Evolutionary conservation across 169 alveolate species (phyloP), one percentile per base, ranked within the genome.

Genomic region (Theileria orientalis): DNA sequence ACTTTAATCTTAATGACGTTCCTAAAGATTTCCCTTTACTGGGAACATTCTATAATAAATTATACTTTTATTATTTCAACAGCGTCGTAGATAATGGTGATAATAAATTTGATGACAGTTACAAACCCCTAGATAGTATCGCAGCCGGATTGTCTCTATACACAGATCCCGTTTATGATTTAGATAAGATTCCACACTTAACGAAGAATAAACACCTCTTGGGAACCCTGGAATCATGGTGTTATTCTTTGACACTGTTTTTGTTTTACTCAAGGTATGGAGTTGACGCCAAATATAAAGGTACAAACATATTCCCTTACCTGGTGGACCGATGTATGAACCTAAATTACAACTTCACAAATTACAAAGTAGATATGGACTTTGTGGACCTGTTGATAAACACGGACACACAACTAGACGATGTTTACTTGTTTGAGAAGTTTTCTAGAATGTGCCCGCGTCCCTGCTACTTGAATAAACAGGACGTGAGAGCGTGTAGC

Each of bases 361-460:
- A 68, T 54, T 44, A 68, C 35, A 51, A 25, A 6, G 30, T 47
- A 1, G 56, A 40, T 40, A 16, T 49, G 41, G 40, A 44, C 60
- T 66, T 54, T 57, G 54, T 3, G 29, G 27, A 13, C 30, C 33
- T 21, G 32, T 64, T 49, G 14, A 49, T 30, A 5, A 60, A 72
- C 11, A 21, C 59, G 1, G 72, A 46, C 5, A 27, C 44, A 7
- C 14, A 77, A 11, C 51, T 72, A 5, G 79, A 71, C 40, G 87
- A 79, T 33, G 56, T 63, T 1, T 79, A 79, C 54, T 27, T 70
- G 42, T 79, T 79, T 30, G 87, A 79, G 51, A 79, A 71, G 37
- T 79, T 74, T 71, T 63, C 87, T 8, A 41, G 78, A 46, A 57
- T 62, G 32, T 71, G 83, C 66, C 87, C 87, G 1, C 56, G 51